These are phyloP conservation scores for Quercus lobata DNA, from an alignment of 331 rosid genomes.

Conservation along the genomic window DNA sequence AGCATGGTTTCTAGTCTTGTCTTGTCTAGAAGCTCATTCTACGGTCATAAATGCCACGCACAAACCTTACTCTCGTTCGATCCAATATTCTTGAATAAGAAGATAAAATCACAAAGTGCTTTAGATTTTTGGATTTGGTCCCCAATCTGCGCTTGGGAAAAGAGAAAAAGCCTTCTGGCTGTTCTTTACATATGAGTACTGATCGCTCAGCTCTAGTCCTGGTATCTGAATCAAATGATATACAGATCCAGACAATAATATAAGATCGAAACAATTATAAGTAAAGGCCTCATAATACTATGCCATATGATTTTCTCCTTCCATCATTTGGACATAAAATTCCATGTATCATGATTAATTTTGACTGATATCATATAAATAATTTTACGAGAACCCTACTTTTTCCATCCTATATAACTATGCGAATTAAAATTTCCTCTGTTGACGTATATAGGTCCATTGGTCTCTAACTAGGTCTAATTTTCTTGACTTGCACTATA, in stretches of 20 bases:
- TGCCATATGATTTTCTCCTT: constrained; percentile 10
- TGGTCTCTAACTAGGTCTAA: too few relatives aligned
- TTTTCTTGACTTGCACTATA: too few relatives aligned
- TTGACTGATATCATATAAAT: not conserved
- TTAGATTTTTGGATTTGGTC: not conserved
- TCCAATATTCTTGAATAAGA: not conserved
- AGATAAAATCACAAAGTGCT: not conserved
- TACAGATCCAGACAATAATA: not conserved
- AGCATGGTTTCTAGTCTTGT: too few relatives aligned
- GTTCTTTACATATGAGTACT: not conserved
- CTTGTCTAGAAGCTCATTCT: too few relatives aligned
- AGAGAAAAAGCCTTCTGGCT: not conserved
- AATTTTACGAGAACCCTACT: too few relatives aligned
- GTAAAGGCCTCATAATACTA: not conserved
- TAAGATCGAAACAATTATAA: not conserved
- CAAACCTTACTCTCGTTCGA: too few relatives aligned
- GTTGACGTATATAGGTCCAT: too few relatives aligned
- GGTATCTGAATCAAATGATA: constrained; percentile 12
- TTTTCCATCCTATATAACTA: too few relatives aligned
- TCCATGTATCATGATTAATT: constrained; percentile 13
- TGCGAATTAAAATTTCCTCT: too few relatives aligned
- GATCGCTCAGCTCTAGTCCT: not conserved
- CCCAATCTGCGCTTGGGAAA: not conserved
- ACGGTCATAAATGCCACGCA: too few relatives aligned
- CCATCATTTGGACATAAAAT: constrained; percentile 10